Conservation (phyloP, 208 protist genomes). For the Plasmodiophora brassicae region DNA sequence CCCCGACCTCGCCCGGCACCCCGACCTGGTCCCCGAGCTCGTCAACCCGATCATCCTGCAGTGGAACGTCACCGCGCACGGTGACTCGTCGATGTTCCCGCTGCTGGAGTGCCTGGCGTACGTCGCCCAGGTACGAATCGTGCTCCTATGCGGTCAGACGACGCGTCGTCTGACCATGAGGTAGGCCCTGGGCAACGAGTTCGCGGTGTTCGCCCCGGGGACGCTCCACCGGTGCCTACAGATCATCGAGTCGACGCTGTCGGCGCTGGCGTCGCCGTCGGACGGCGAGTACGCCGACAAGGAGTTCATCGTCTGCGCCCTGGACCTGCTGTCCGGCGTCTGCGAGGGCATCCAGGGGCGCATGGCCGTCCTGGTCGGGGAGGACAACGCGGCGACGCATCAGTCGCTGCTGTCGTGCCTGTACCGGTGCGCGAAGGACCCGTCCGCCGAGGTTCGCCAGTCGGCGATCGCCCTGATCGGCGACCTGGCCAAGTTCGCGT, state of each 20-base stretch:
- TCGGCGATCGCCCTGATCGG: slow-evolving; percentile 69
- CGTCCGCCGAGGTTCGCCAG: slow-evolving; percentile 60
- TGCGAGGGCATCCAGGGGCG: slow-evolving; percentile 58
- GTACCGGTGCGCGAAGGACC: slow-evolving; percentile 55
- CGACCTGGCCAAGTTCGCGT: slow-evolving; percentile 62
- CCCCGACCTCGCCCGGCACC: slow-evolving; percentile 28
- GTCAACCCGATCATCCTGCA: slow-evolving; percentile 52
- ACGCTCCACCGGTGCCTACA: slow-evolving; percentile 45
- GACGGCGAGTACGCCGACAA: slow-evolving; percentile 47
- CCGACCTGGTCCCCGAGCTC: slow-evolving; percentile 42
- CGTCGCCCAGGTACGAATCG: slow-evolving; percentile 46
- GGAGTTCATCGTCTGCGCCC: slow-evolving; percentile 68
- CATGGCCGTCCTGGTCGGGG: slow-evolving; percentile 56
- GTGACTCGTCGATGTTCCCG: slow-evolving; percentile 49
- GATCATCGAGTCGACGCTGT: slow-evolving; percentile 42
- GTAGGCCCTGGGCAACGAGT: slow-evolving; percentile 42
- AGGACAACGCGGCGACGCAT: neutral
- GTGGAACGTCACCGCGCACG: slow-evolving; percentile 48
- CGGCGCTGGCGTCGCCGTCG: neutral
- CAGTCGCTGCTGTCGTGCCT: slow-evolving; percentile 56
- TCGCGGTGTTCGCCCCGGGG: slow-evolving; percentile 42
- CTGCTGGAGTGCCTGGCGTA: slow-evolving; percentile 58
- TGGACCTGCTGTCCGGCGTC: slow-evolving; percentile 69
- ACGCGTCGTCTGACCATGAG: neutral
- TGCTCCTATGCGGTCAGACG: neutral